phyloP scores from a whole-genome alignment of 352 stramenopile species.

The Pythium aristosporum region DNA sequence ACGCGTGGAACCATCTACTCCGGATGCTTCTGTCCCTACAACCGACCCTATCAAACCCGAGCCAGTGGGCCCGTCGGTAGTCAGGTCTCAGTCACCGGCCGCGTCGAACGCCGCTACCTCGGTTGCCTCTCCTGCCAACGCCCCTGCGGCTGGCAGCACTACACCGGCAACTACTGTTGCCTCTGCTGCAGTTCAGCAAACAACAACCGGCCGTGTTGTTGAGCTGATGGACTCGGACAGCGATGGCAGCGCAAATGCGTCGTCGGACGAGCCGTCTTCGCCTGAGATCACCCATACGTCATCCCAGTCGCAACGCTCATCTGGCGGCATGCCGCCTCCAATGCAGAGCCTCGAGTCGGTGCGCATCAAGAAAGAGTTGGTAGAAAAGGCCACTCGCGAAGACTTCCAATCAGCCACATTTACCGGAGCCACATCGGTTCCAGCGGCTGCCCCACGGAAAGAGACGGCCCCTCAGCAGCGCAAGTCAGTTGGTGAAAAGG shows the following conservation, averaged over 20 bases:
- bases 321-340: not conserved
- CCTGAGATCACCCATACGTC: not conserved
- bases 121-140: not conserved
- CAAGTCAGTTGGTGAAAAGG: not conserved
- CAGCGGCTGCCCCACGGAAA: not conserved
- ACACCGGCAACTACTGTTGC: not conserved
- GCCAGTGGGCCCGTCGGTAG: not conserved
- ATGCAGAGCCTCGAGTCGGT: conserved; percentile 18
- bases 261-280: conserved; percentile 8
- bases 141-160: not conserved
- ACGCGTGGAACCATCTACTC: conserved; percentile 1
- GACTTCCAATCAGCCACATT: not conserved
- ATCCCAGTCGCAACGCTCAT: not conserved
- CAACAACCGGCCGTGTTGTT: not conserved
- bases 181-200: not conserved
- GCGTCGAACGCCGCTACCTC: not conserved
- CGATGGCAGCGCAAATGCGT: not conserved
- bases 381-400: conserved; percentile 17
- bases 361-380: conserved; percentile 20
- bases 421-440: not conserved
- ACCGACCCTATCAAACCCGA: conserved; percentile 14
- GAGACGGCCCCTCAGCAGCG: not conserved
- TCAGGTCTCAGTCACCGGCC: not conserved
- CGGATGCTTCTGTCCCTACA: not conserved
- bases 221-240: conserved; percentile 10